Conservation (phyloP, 306 rosid genomes). For the Carpinus viminea region DNA sequence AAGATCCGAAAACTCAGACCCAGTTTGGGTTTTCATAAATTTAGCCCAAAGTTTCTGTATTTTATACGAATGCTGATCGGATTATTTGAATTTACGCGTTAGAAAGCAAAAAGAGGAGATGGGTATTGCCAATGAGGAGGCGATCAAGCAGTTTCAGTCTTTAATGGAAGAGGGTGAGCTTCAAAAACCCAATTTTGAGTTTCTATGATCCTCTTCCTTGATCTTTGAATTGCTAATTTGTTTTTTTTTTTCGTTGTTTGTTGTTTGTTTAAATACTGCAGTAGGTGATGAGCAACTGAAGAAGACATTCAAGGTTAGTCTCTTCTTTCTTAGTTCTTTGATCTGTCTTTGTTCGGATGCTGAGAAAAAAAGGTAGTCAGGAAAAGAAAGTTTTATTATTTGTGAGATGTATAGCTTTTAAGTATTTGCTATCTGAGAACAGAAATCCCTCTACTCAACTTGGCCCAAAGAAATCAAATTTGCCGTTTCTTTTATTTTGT, state of each 20-base stretch:
- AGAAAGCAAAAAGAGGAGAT: conserved; percentile 36
- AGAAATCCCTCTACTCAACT: neutral
- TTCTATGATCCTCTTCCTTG: conserved; percentile 29
- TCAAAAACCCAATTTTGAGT: conserved; percentile 9
- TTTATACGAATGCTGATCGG: conserved; percentile 18
- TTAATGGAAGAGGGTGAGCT: conserved; percentile 66
- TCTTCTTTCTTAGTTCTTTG: conserved; percentile 13
- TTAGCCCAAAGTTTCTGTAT: conserved; percentile 3
- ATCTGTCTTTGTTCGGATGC: conserved; percentile 30
- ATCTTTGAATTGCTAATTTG: conserved; percentile 31
- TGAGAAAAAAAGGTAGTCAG: conserved; percentile 2
- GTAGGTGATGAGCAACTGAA: conserved; percentile 63
- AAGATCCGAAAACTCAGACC: conserved; percentile 31
- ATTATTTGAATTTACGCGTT: neutral
- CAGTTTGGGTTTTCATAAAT: conserved; percentile 10
- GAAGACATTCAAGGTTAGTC: conserved; percentile 71
- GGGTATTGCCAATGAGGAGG: conserved; percentile 70
- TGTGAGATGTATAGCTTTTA: conserved; percentile 3
- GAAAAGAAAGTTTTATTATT: neutral
- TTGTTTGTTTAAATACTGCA: conserved; percentile 31
- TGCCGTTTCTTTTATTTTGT: no score
- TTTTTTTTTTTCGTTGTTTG: conserved; percentile 3
- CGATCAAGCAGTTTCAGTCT: conserved; percentile 67
- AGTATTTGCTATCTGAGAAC: neutral
- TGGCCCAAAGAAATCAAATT: neutral